Conservation (phyloP, 2,329 filamentous ascomycete species). For the Scytalidium lignicola region DNA sequence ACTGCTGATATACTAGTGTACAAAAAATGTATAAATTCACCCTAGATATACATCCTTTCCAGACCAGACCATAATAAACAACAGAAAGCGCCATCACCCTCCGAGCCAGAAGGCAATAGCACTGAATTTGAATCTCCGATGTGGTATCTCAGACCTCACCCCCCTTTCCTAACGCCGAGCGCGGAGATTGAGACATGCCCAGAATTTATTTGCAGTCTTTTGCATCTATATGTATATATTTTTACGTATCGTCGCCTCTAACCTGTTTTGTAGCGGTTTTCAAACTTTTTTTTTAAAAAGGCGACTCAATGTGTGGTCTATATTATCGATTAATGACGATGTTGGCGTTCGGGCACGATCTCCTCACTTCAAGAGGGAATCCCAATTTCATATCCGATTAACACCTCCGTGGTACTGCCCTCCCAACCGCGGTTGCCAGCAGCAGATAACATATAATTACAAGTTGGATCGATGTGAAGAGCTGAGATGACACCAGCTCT, state of each 20-base stretch:
- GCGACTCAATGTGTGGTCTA: no score
- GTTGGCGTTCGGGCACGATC: no score
- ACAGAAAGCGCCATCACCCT: no score
- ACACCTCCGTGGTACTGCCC: conserved; percentile 78
- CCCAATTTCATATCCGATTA: conserved; percentile 88
- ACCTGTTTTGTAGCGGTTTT: no score
- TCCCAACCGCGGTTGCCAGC: conserved; percentile 96
- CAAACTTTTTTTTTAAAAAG: no score
- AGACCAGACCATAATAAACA: no score
- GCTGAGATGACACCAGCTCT: conserved; percentile 82
- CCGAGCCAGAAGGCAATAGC: no score
- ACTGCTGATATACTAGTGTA: no score
- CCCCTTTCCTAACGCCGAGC: neutral
- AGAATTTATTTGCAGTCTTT: neutral
- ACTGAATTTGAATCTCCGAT: no score
- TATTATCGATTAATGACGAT: no score
- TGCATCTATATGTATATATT: neutral
- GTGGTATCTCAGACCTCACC: neutral
- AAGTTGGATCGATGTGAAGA: conserved; percentile 81
- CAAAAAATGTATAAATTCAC: no score
- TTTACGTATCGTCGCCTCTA: neutral
- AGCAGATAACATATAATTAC: conserved; percentile 84
- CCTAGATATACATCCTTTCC: no score
- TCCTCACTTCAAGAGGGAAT: conserved; percentile 5
- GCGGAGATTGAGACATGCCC: neutral